Conservation (phyloP, 2,329 filamentous ascomycete species). For the Cryphonectria radicalis region DNA sequence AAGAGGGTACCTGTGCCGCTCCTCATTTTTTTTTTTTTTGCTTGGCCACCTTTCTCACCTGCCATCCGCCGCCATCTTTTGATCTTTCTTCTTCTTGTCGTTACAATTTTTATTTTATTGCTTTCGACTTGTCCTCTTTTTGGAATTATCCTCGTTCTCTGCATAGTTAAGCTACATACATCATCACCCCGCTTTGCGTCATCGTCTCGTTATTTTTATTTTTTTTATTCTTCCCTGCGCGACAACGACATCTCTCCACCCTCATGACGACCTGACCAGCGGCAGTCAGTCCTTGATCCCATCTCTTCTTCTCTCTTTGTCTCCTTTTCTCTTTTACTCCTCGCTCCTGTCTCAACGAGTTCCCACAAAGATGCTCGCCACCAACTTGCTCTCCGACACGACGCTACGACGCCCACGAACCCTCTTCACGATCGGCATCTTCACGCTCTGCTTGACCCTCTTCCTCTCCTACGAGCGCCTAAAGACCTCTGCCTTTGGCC, state of each 20-base stretch:
- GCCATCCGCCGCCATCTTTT: neutral
- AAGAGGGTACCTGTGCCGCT: neutral
- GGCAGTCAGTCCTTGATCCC: neutral
- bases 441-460: conserved; percentile 39
- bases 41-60: neutral
- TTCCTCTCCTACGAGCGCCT: conserved; percentile 43
- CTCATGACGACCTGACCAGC: conserved; percentile 11
- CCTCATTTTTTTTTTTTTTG: neutral
- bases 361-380: neutral
- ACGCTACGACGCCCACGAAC: conserved; percentile 37
- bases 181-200: neutral
- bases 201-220: neutral
- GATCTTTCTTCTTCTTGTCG: neutral
- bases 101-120: neutral
- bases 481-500: conserved; percentile 33
- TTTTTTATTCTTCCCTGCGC: too few species aligned
- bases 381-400: conserved; percentile 18
- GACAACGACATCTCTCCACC: neutral
- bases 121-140: neutral
- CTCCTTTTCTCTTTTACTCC: neutral
- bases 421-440: conserved; percentile 38
- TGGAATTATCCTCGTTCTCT: neutral
- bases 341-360: neutral
- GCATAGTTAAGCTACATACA: neutral
- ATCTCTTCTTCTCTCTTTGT: neutral